Percentiles rank a stretch among this genome's conserved stretches.
Conservation (phyloP, 768 basidiomycete species). For the Pleurotus platypus region DNA sequence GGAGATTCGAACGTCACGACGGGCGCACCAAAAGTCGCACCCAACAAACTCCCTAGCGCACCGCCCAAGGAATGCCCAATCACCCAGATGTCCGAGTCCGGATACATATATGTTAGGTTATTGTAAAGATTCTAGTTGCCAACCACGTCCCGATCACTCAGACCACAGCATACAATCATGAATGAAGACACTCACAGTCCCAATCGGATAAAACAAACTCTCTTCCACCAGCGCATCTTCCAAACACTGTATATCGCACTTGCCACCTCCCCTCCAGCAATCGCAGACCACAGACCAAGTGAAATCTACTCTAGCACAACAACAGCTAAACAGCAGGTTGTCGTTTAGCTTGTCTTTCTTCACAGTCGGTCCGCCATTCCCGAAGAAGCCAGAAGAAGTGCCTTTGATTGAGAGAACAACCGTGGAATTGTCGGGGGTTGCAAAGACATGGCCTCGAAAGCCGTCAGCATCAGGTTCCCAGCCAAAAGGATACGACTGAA, state of each 20-base stretch:
- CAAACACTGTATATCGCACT: conserved; percentile 78
- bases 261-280: conserved; percentile 77
- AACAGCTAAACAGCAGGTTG: conserved; percentile 90
- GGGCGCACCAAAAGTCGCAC: conserved; percentile 85
- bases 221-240: conserved; percentile 74
- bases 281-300: conserved; percentile 93
- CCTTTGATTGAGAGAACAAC: conserved; percentile 92
- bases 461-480: conserved; percentile 90
- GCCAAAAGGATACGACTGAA: conserved; percentile 77
- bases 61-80: conserved; percentile 71
- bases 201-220: conserved; percentile 86
- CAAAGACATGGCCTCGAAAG: conserved; percentile 90
- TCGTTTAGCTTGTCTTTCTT: conserved; percentile 94
- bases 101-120: conserved; percentile 91
- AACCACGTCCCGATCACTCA: conserved; percentile 2
- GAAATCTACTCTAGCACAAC: conserved; percentile 90
- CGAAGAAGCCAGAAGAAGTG: conserved; percentile 74
- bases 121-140: conserved; percentile 79
- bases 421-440: conserved; percentile 76
- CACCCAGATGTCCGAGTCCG: conserved; percentile 86
- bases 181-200: conserved; percentile 55
- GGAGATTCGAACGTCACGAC: conserved; percentile 88
- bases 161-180: not conserved
- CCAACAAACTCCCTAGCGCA: conserved; percentile 78
- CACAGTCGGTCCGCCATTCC: conserved; percentile 77